phyloP scores from a whole-genome alignment of 371 early-diverging fungal species.

The Mucor saturninus region DNA sequence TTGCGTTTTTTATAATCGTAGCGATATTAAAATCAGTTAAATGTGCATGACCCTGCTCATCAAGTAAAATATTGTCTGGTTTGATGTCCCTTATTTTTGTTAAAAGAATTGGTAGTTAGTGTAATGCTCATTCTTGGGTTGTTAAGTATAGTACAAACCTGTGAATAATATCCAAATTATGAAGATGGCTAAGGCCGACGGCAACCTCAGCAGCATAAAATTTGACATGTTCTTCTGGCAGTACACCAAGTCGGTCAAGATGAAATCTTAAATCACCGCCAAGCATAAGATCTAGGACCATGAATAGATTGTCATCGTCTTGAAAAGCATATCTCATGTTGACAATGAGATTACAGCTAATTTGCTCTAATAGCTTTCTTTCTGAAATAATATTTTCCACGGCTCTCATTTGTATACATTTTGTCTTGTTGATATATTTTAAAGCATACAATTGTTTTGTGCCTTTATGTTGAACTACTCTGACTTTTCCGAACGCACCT shows the following conservation, averaged over 20 bases:
- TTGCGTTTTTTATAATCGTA: conserved; percentile 32
- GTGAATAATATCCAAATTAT: conserved; percentile 64
- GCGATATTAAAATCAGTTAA: conserved; percentile 93
- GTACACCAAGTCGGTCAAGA: conserved; percentile 61
- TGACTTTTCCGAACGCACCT: conserved; percentile 82
- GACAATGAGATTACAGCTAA: conserved; percentile 61
- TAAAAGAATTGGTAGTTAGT: background rate
- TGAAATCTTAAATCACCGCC: conserved; percentile 92
- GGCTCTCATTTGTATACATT: conserved; percentile 62
- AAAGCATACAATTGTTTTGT: conserved; percentile 62
- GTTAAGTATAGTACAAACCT: conserved; percentile 15
- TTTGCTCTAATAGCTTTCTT: conserved; percentile 56
- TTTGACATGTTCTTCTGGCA: conserved; percentile 75
- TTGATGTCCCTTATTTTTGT: conserved; percentile 74
- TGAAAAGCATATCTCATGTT: conserved; percentile 84
- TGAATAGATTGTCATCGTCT: conserved; percentile 81
- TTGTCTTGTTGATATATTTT: conserved; percentile 66
- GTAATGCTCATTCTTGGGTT: background rate
- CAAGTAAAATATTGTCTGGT: conserved; percentile 29
- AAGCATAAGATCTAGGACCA: conserved; percentile 81
- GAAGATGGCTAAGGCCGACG: conserved; percentile 71
- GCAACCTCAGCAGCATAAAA: conserved; percentile 83
- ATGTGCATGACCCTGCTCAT: conserved; percentile 41
- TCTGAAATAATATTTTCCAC: conserved; percentile 64
- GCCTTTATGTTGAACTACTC: conserved; percentile 86